Conservation (phyloP, 208 protist species). For the Trypanosoma avium region DNA sequence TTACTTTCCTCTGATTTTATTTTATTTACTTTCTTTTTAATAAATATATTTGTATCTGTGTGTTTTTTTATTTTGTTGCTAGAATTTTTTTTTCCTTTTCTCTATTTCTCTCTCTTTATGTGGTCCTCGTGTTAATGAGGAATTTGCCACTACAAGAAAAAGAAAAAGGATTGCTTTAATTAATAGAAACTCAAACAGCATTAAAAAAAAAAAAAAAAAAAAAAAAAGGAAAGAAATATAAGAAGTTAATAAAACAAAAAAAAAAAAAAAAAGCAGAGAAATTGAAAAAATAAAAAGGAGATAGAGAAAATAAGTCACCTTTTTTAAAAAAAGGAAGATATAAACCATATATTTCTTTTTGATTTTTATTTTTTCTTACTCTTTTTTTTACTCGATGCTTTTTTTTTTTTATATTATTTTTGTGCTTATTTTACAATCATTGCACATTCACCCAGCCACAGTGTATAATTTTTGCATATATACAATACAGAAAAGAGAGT, state of each 20-base stretch:
- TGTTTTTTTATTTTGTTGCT: neutral
- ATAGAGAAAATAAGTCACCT: neutral
- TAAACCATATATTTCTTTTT: conserved; percentile 1
- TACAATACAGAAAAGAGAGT: no score
- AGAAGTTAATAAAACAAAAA: conserved; percentile 1
- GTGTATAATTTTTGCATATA: no score
- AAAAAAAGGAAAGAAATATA: neutral
- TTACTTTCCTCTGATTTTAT: neutral
- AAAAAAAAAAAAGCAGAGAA: conserved; percentile 13
- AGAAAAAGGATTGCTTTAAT: neutral
- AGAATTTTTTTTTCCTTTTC: conserved; percentile 1
- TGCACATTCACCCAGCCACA: no score
- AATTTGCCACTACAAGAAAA: conserved; percentile 2
- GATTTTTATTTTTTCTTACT: neutral
- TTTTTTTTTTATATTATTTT: no score
- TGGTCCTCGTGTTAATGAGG: neutral
- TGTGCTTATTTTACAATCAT: no score
- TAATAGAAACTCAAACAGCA: neutral
- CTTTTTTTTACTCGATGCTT: neutral
- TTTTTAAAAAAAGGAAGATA: neutral
- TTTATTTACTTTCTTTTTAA: neutral
- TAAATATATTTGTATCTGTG: conserved; percentile 4
- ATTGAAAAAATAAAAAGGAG: conserved; percentile 7
- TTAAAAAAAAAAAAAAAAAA: neutral
- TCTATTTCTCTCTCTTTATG: neutral